phyloP scores from a whole-genome alignment of 352 stramenopile species.

The Aphanomyces euteiches region DNA sequence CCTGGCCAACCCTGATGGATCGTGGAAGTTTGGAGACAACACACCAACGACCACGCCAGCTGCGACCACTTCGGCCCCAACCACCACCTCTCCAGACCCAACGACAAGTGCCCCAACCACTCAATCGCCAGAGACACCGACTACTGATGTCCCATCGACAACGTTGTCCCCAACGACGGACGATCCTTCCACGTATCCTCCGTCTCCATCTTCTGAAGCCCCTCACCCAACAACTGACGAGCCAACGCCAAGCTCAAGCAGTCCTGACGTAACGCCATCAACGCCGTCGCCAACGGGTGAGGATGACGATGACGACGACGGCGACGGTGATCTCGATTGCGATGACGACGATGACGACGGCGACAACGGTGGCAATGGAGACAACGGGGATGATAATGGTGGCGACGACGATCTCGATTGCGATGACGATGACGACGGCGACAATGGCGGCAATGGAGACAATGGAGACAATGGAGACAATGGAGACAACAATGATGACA shows the following conservation, averaged over 20 bases:
- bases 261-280: background rate
- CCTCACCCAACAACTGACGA: conserved; percentile 6
- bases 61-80: conserved; percentile 9
- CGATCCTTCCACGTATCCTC: background rate
- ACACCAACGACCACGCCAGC: too few species aligned
- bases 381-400: background rate
- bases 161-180: conserved; percentile 24
- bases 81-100: conserved; percentile 15
- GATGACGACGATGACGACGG: background rate
- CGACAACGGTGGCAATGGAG: background rate
- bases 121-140: background rate
- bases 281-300: background rate
- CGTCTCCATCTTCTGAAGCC: conserved; percentile 7
- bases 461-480: background rate
- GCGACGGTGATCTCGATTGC: background rate
- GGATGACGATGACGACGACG: background rate
- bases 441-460: background rate
- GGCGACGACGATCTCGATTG: background rate
- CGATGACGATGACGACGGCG: background rate
- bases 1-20: conserved; percentile 42
- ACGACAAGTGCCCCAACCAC: too few species aligned
- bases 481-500: background rate
- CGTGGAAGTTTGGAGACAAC: conserved; percentile 49
- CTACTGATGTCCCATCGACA: conserved; percentile 14
- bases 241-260: background rate